Percentiles rank a stretch among this genome's conserved stretches.
These are phyloP conservation scores for Nannochloropsis salina DNA, from an alignment of 108 stramenopile species.

Conservation along the genomic window DNA sequence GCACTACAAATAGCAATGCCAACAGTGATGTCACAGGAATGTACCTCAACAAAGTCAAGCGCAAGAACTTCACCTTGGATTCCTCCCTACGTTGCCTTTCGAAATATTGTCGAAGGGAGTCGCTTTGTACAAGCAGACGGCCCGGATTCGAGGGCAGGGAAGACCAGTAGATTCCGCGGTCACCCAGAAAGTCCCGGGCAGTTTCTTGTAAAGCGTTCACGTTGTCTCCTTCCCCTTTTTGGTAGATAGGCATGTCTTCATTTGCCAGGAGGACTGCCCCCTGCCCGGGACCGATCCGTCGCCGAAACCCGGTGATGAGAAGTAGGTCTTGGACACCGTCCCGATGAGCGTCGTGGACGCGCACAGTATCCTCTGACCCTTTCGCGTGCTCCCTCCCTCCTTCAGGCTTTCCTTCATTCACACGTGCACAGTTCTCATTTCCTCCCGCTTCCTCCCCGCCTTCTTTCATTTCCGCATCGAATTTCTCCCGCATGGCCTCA, in stretches of 20 bases:
- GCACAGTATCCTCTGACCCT: neutral
- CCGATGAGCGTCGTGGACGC: neutral
- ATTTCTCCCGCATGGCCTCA: neutral
- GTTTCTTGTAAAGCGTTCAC: neutral
- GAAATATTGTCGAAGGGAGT: neutral
- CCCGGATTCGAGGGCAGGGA: neutral
- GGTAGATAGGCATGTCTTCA: neutral
- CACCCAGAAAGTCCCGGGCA: neutral
- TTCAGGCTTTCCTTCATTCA: neutral
- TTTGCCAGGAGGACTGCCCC: neutral
- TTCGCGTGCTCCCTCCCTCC: neutral
- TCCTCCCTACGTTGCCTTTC: neutral
- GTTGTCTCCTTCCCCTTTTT: neutral
- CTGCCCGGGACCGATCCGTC: constrained; percentile 8
- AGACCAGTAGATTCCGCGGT: constrained; percentile 4
- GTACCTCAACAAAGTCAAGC: neutral
- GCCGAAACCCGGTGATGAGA: neutral
- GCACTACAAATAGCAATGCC: constrained; percentile 12
- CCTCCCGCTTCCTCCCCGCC: neutral
- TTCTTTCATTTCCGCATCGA: neutral
- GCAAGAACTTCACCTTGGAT: neutral
- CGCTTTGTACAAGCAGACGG: neutral
- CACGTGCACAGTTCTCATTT: neutral
- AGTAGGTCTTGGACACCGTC: neutral
- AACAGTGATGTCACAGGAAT: neutral